Percentiles rank a stretch among this genome's conserved stretches.
phyloP scores from a whole-genome alignment of 768 basidiomycete genomes.

The Hygrocybe coccinea region DNA sequence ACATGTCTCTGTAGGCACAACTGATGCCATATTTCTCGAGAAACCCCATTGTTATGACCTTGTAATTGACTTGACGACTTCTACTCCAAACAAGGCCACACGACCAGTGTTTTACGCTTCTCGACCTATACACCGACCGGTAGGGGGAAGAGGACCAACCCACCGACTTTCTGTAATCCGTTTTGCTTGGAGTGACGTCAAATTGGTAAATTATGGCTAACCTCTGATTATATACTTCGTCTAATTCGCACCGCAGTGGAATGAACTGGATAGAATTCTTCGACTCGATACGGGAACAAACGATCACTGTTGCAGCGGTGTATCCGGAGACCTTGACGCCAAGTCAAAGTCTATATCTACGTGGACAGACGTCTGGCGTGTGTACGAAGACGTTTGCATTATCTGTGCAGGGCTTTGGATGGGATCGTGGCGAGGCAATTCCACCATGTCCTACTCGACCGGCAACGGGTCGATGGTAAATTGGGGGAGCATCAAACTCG shows the following conservation, averaged over 20 bases:
- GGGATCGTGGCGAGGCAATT: constrained; percentile 57
- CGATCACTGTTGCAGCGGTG: constrained; percentile 34
- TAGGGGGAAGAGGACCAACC: constrained; percentile 35
- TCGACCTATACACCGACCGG: constrained; percentile 38
- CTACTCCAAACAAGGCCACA: constrained; percentile 52
- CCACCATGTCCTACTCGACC: constrained; percentile 45
- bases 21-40: constrained; percentile 80
- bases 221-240: not conserved
- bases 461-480: constrained; percentile 40
- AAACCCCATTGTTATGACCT: constrained; percentile 77
- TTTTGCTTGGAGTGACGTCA: constrained; percentile 82
- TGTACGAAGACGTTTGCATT: constrained; percentile 83
- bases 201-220: constrained; percentile 44
- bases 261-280: constrained; percentile 67
- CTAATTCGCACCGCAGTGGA: constrained; percentile 51
- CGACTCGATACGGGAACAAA: constrained; percentile 41
- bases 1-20: constrained; percentile 47
- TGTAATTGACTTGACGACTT: constrained; percentile 72
- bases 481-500: constrained; percentile 56
- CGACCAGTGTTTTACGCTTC: constrained; percentile 66
- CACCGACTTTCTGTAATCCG: constrained; percentile 58
- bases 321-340: constrained; percentile 22
- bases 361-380: constrained; percentile 73
- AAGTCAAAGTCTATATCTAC: constrained; percentile 41
- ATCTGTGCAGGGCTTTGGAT: constrained; percentile 82